These are phyloP conservation scores for Candida michaelii DNA, from an alignment of 805 yeast genomes.

Conservation along the genomic window DNA sequence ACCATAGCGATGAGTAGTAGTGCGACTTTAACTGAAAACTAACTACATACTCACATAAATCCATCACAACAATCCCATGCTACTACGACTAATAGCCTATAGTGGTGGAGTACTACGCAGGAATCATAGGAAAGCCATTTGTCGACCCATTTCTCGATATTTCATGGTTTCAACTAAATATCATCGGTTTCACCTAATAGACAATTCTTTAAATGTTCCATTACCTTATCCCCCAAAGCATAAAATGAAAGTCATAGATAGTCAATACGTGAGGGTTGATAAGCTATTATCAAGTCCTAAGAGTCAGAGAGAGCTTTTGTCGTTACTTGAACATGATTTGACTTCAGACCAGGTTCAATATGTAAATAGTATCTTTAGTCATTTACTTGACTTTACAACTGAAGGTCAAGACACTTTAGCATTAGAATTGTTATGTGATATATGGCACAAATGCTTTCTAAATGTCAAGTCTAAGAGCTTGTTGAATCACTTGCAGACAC, in stretches of 20 bases:
- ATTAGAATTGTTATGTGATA: conserved; percentile 15
- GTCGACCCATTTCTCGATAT: not conserved
- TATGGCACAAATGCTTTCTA: conserved; percentile 25
- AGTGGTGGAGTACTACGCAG: not conserved
- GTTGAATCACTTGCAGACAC: conserved; percentile 17
- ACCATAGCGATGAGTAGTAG: not conserved
- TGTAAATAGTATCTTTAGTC: not conserved
- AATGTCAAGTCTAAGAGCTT: conserved; percentile 4
- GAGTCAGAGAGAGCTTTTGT: not conserved
- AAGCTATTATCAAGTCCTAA: not conserved
- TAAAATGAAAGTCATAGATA: not conserved
- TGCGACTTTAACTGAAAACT: conserved; percentile 5
- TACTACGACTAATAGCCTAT: conserved; percentile 1
- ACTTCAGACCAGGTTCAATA: not conserved
- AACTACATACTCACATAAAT: not conserved
- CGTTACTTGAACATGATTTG: not conserved
- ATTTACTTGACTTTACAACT: conserved; percentile 20
- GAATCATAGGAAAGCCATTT: not conserved
- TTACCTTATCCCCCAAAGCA: not conserved
- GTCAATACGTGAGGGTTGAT: not conserved
- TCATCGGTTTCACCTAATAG: conserved; percentile 1
- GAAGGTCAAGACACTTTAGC: not conserved
- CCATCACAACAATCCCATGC: not conserved
- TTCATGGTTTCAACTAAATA: not conserved
- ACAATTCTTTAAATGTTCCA: not conserved